Base-by-base conservation (phyloP, 1,139 yeast species). In the Lodderomyces oxycetoniae region DNA sequence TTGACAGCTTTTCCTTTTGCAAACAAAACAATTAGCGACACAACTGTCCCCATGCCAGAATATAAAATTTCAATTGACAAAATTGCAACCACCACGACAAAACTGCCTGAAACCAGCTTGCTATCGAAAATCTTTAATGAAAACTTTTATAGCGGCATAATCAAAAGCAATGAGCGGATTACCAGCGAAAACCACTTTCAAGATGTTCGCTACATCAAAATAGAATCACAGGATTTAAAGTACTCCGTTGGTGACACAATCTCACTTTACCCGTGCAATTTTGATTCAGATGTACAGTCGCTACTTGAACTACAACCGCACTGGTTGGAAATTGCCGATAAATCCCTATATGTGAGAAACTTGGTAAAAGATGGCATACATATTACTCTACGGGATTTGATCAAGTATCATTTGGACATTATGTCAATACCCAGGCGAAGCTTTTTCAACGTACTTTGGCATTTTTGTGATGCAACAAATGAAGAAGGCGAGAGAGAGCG, bases 231-330 rank as follows among this genome's bases (percentile, higher is more conserved):
- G 3, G 47, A 50, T 15, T 41, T 71, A 4, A 37, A 49, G 0
- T 85, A 75, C 48, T 42, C 50, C 2, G 89, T 95, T 0, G 98
- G 97, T 3, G 97, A 91, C 48, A 78, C 93, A 0, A 59, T 82
- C 1, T 78, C 84, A 0, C 52, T 91, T 15, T 87, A 81, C 49
- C 95, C 98, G 0, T 59, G 70, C 19, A 93, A 91, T 50, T 75
- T 76, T 33, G 67, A 71, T 8, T 59, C 52, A 1, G 77, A 77
- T 40, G 96, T 93, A 1, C 73, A 82, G 8, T 58, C 67, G 1
- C 63, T 93, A 17, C 56, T 91, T 9, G 71, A 74, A 23, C 68
- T 74, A 53, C 96, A 88, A 55, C 75, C 76, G 0, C 62, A 61
- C 29, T 88, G 96, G 96, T 49, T 64, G 2, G 70, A 71, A 2